Evolutionary conservation across 225 moss, liverwort and hornwort species (phyloP), one percentile per base, ranked within the genome.

Genomic region (Polytrichum formosum): DNA sequence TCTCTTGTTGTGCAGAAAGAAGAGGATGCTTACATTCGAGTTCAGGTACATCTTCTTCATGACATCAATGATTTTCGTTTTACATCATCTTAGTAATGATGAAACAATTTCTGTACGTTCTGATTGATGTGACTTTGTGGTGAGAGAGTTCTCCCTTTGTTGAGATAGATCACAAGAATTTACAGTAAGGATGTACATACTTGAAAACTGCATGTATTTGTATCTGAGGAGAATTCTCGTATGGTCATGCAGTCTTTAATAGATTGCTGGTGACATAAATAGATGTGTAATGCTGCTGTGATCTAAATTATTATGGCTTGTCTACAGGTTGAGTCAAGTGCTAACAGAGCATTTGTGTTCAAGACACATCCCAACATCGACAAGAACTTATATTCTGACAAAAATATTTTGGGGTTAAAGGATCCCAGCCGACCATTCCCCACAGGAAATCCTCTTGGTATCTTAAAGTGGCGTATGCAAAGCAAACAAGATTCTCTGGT

Each of bases 401-500:
- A 80, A 26, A 91, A 85, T 67, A 56, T 78, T 33, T 69, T 98
- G 76, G 94, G 88, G 71, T 83, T 90, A 26, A 98, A 89, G 73
- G 98, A 98, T 73, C 78, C 94, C 22, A 85, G 84, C 65, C 88
- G 87, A 78, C 92, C 94, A 27, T 94, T 98, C 56, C 87, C 94
- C 27, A 85, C 84, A 26, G 92, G 94, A 56, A 92, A 92, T 78
- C 88, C 87, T 19, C 90, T 89, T 35, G 91, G 84, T 62, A 88
- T 94, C 56, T 21, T 98, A 54, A 91, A 84, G 82, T 98, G 94
- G 94, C 98, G 90, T 64, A 85, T 94, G 88, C 85, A 91, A 84
- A 91, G 88, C 82, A 92, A 90, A 61, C 79, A 94, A 78, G 94
- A 94, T 75, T 91, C 94, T 53, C 66, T 98, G 73, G 92, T 94